Base-by-base conservation (phyloP, 257 asterid genomes). In the Solanum virginianum region DNA sequence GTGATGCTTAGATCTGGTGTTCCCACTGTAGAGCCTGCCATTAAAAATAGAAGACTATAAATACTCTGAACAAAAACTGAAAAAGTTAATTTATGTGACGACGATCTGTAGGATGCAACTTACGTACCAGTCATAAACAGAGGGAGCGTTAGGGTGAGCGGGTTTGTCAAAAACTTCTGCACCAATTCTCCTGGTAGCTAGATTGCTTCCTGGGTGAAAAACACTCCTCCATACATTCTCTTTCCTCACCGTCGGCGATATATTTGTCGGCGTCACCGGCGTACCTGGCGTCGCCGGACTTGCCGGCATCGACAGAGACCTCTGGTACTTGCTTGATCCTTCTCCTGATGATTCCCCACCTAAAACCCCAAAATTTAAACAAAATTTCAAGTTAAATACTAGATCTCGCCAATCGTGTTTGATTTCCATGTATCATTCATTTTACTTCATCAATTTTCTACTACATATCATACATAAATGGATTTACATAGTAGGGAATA, bases 211-310 rank as follows among this genome's bases (percentile, higher is more conserved):
- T 18, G 99, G 99, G 84, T 95, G 87, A 91, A 97, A 97, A 82
- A 97, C 99, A 70, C 99, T 97, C 89, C 99, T 90, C 99, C 99
- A 97, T 75, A 97, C 99, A 72, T 95, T 95, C 3, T 93, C 96
- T 87, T 83, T 93, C 60, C 87, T 91, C 85, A 80, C 89, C 60
- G 93, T 89, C 0, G 97, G 93, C 45, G 98, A 92, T 72, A 87
- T 83, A 10, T 92, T 88, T 0, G 85, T 57, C 24, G 97, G 97
- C 1, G 97, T 92, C 22, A 88, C 94, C 3, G 98, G 97, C 3
- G 97, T 92, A 17, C 89, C 93, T 1, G 98, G 97, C 2, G 93
- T 89, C 39, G 68, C 84, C 0, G 92, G 91, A 29, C 83, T 88
- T 8, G 87, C 81, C 43, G 97, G 96, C 94, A 93, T 92, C 22